Percentiles rank a stretch among this genome's conserved stretches.
These are phyloP conservation scores for Rhododendron vialii DNA, from an alignment of 148 eudicot genomes.

Conservation along the genomic window DNA sequence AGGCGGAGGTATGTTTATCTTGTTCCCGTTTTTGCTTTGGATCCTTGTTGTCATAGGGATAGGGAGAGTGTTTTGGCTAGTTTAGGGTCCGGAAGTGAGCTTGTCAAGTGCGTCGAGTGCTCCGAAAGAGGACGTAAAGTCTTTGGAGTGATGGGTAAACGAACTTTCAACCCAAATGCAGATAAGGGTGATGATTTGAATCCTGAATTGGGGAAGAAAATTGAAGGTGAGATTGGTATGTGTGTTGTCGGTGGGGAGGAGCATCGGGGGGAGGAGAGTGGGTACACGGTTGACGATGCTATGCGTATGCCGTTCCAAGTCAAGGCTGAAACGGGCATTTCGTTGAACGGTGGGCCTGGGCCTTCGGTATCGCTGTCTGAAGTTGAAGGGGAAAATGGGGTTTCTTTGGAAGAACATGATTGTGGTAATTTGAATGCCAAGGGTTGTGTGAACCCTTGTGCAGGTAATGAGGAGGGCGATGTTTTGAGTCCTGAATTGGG, in stretches of 20 bases:
- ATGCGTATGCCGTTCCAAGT: not conserved
- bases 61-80: constrained; percentile 89
- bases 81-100: constrained; percentile 66
- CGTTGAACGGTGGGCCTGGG: not conserved
- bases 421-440: not conserved
- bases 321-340: not conserved
- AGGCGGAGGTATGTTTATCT: constrained; percentile 79
- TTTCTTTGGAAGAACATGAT: constrained; percentile 9
- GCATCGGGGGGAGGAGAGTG: not conserved
- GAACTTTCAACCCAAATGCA: not conserved
- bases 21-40: constrained; percentile 85
- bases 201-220: not conserved
- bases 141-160: constrained; percentile 65
- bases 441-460: not conserved
- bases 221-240: not conserved
- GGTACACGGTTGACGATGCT: not conserved
- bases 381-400: not conserved
- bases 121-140: constrained; percentile 90
- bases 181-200: not conserved
- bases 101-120: constrained; percentile 70
- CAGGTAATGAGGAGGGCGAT: not conserved
- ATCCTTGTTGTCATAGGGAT: constrained; percentile 64
- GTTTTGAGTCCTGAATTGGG: not conserved
- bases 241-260: not conserved
- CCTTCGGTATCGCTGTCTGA: not conserved